phyloP scores from a whole-genome alignment of 768 basidiomycete genomes.

The Lactarius trivialis region DNA sequence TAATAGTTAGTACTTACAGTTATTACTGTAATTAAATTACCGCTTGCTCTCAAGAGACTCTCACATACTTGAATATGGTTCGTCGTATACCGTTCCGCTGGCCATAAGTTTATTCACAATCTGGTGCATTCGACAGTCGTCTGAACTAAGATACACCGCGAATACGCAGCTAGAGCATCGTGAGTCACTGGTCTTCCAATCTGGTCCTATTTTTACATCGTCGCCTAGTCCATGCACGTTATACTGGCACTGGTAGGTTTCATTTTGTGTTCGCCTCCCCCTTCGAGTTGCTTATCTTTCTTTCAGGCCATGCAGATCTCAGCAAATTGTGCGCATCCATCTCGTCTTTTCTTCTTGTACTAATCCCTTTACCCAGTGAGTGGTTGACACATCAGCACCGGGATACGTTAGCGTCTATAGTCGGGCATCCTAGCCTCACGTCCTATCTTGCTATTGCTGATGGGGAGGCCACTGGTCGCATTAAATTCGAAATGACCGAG shows the following conservation, averaged over 20 bases:
- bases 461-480: constrained; percentile 82
- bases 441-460: constrained; percentile 92
- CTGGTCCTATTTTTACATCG: constrained; percentile 19
- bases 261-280: not conserved
- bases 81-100: constrained; percentile 19
- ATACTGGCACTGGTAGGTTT: constrained; percentile 84
- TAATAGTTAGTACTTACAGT: not conserved
- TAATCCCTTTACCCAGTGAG: constrained; percentile 49
- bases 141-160: constrained; percentile 90
- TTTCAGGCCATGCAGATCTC: constrained; percentile 85
- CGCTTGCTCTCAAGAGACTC: not conserved
- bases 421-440: constrained; percentile 80
- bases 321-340: constrained; percentile 75
- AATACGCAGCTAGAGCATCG: constrained; percentile 95
- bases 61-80: constrained; percentile 10
- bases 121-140: constrained; percentile 46
- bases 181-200: constrained; percentile 38
- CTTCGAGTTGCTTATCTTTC: constrained; percentile 17
- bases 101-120: not conserved
- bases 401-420: constrained; percentile 88
- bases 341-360: constrained; percentile 15
- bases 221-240: constrained; percentile 80
- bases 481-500: constrained; percentile 95
- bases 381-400: constrained; percentile 98
- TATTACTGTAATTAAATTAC: not conserved